phyloP scores from a whole-genome alignment of 768 basidiomycete species.

The Mycena vulgaris region DNA sequence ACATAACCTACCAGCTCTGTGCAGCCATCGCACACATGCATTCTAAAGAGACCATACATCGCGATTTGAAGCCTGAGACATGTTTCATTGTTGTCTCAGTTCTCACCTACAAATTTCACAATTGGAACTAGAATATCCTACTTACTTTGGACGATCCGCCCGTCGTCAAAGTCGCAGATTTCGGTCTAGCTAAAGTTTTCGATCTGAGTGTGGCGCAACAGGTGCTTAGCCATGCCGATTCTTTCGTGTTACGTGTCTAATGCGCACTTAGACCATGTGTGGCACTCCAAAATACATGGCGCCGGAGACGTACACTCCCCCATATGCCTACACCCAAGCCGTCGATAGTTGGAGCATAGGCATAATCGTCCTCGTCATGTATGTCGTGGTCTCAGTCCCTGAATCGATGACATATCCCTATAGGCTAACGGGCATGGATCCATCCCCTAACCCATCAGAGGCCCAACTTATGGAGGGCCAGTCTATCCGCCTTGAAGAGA shows the following conservation, averaged over 20 bases:
- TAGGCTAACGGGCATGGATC: neutral
- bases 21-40: neutral
- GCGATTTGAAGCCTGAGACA: neutral
- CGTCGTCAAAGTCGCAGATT: neutral
- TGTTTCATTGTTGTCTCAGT: neutral
- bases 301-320: neutral
- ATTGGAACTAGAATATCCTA: neutral
- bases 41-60: neutral
- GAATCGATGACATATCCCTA: neutral
- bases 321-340: neutral
- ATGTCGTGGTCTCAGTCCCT: neutral
- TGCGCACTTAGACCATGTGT: neutral
- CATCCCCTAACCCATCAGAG: neutral
- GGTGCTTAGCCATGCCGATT: neutral
- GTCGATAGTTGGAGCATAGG: neutral
- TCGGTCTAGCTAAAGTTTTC: neutral
- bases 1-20: neutral
- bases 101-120: neutral
- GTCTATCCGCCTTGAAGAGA: no score
- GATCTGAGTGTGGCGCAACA: neutral
- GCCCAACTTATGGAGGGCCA: neutral
- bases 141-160: neutral
- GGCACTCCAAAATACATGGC: neutral
- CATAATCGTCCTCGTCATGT: neutral
- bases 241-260: neutral